Evolutionary conservation across 2,329 filamentous ascomycete species (phyloP), one percentile per base, ranked within the genome.

Genomic region (Trichoderma citrinoviride): DNA sequence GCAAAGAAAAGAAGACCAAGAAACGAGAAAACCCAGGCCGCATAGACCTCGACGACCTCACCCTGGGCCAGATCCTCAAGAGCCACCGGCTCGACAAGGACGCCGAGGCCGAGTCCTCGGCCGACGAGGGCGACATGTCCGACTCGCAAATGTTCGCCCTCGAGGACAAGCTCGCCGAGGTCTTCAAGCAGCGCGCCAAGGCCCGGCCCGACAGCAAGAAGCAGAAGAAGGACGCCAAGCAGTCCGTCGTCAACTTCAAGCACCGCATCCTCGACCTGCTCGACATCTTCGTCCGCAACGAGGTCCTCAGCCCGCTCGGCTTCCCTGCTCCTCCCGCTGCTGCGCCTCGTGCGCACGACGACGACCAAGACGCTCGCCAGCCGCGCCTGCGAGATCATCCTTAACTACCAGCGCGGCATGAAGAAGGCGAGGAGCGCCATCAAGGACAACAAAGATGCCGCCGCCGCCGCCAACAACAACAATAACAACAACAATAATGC

Each of bases 61-160:
- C n/a, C n/a, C n/a, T 97, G 29, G 90, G 90, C 2, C 84, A 88
- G 68, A 90, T 93, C 2, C 85, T 97, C 2, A 88, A 91, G 46
- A 93, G 89, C 61, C 89, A 90, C 66, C 79, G 81, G 7, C 78
- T 87, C 23, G 85, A 89, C 73, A 84, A 87, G 61, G 85, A 87
- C 67, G 78, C 77, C 17, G 80, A 83, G 1, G 83, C 83, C 1
- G 83, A 84, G 3, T 81, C 81, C 1, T 84, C 82, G 1, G 87
- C 87, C 33, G 84, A 84, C 10, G 90, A 90, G 66, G 87, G 85
- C 3, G 92, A 97, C 77, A 97, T 99, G 93, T 90, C 92, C 67
- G 94, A 98, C 77, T 93, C 94, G 19, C 90, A 97, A 74, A 98
- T 98, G 95, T 88, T 97, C 78, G 88, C 88, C 3, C 81, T 98